Evolutionary conservation across 2,329 filamentous ascomycete species (phyloP).

Genomic region (Zasmidium citrigriseum): DNA sequence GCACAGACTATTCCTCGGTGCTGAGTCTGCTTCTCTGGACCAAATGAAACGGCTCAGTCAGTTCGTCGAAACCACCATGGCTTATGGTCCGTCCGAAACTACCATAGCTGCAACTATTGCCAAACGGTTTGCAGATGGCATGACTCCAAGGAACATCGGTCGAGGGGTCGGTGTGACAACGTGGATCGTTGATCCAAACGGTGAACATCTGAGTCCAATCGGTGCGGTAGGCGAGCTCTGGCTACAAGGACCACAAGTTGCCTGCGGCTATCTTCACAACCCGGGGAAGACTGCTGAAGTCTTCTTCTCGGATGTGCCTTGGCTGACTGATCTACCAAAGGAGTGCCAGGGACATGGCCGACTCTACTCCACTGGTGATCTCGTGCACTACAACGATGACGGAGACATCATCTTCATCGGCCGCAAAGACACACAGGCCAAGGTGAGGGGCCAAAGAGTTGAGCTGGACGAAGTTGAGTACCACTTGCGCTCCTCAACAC

Average conservation of each 20-base stretch:
- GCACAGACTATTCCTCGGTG: slow-evolving; percentile 40
- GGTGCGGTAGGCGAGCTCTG: slow-evolving; percentile 50
- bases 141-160: neutral
- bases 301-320: slow-evolving; percentile 35
- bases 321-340: slow-evolving; percentile 12
- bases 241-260: slow-evolving; percentile 47
- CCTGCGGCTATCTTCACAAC: slow-evolving; percentile 44
- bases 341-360: neutral
- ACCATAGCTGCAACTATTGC: slow-evolving; percentile 10
- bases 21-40: slow-evolving; percentile 38
- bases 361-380: slow-evolving; percentile 26
- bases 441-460: slow-evolving; percentile 22
- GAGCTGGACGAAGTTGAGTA: slow-evolving; percentile 23
- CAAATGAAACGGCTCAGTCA: neutral
- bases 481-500: neutral
- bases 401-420: slow-evolving; percentile 22
- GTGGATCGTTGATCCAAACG: neutral
- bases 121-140: slow-evolving; percentile 32
- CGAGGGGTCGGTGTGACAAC: neutral
- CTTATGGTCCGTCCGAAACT: slow-evolving; percentile 45
- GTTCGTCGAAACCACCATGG: slow-evolving; percentile 29
- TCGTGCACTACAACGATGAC: slow-evolving; percentile 23
- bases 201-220: slow-evolving; percentile 30
- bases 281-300: slow-evolving; percentile 30
- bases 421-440: slow-evolving; percentile 24